phyloP scores from a whole-genome alignment of 23 red algal genomes.

The Gracilaria caudata region DNA sequence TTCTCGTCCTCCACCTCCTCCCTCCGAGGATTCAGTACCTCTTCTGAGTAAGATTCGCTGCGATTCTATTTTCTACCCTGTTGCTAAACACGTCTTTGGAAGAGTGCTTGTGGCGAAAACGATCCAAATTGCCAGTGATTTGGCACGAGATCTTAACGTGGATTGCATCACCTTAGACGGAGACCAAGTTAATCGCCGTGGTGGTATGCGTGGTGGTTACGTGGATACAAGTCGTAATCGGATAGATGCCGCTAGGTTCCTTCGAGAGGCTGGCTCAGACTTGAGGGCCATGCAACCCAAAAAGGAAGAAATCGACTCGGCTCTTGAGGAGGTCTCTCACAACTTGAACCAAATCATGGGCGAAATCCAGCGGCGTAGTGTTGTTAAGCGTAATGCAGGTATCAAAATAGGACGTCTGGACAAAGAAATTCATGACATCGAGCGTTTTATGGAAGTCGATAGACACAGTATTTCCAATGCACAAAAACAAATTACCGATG shows the following conservation, averaged over 20 bases:
- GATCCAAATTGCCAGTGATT: constrained; percentile 74
- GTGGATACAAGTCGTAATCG: constrained; percentile 70
- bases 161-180: constrained; percentile 98
- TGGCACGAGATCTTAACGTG: constrained; percentile 69
- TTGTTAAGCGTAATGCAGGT: constrained; percentile 25
- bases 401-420: constrained; percentile 22
- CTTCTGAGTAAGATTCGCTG: constrained; percentile 81
- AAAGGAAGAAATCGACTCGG: constrained; percentile 8
- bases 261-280: constrained; percentile 37
- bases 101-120: constrained; percentile 85
- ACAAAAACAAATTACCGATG: constrained; percentile 28
- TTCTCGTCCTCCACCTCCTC: constrained; percentile 28
- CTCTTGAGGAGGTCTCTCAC: constrained; percentile 42
- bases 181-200: constrained; percentile 92
- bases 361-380: constrained; percentile 67
- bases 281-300: constrained; percentile 36
- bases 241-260: constrained; percentile 73
- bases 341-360: constrained; percentile 57
- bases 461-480: constrained; percentile 38
- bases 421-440: constrained; percentile 32
- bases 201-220: constrained; percentile 95
- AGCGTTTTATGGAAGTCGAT: constrained; percentile 54
- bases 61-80: constrained; percentile 63
- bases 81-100: constrained; percentile 73
- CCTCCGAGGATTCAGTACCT: constrained; percentile 82